Evolutionary conservation across 176 grass and related monocot genomes (phyloP), one percentile per base, ranked within the genome.

Genomic region (Carex pumila): DNA sequence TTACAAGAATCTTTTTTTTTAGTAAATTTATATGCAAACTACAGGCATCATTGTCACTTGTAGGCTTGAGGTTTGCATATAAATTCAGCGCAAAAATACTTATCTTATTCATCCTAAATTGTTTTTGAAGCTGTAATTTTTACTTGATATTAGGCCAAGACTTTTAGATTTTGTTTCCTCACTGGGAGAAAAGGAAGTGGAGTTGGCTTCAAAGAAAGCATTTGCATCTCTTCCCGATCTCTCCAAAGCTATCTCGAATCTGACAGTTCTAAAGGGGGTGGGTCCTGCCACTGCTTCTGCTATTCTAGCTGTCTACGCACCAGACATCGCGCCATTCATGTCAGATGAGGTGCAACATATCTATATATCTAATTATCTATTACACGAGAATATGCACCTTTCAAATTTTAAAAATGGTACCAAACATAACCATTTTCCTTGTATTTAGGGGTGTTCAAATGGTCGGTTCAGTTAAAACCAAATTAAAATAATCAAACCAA

Each of bases 201-300:
- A 95, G 32, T 89, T 89, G 12, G 88, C 91, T 12, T 98, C 92
- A 0, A 85, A 88, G 49, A 94, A 93, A 88, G 88, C 92, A 12
- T 95, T 93, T 53, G 86, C 86, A 6, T 88, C 83, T 36, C 83
- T 98, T 18, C 95, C 95, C 8, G 80, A 95, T 17, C 92, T 98
- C 61, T 64, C 76, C 45, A 91, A 55, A 80, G 92, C 95, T 77
- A 81, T 98, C 41, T 61, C 84, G 4, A 92, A 92, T 87, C 86
- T 98, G 67, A 94, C 91, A 1, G 84, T 91, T 59, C 79, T 98
- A 62, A 98, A 94, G 81, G 91, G 92, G 4, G 84, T 94, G 63
- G 95, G 92, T 59, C 95, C 95, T 0, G 89, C 89, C 61, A 98
- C 90, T 7, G 95, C 92, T 7, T 98, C 95, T n/a, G 89, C 86